A percentile compares a stretch with the other conserved stretches of the same genome.
Evolutionary conservation across 306 rosid genomes (phyloP).

Genomic region (Arachis stenosperma): DNA sequence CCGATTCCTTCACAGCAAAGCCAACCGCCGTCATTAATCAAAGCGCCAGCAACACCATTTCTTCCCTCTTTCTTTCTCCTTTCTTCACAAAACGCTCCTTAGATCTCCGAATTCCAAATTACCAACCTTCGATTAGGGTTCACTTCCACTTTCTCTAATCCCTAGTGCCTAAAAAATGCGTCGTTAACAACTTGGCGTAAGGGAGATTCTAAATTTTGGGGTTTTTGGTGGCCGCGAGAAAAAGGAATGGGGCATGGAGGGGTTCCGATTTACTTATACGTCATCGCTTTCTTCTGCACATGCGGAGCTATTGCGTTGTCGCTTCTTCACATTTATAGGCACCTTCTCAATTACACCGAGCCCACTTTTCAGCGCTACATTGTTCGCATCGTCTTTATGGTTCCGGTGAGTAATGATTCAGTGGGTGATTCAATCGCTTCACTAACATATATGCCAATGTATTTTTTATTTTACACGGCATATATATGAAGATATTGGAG

Average conservation of each 20-base stretch:
- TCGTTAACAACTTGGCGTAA: constrained; percentile 3
- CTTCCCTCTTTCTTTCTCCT: neutral
- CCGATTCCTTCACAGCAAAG: constrained; percentile 24
- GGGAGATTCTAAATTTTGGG: constrained; percentile 10
- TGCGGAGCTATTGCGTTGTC: constrained; percentile 76
- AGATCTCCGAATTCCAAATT: neutral
- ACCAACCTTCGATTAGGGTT: constrained; percentile 39
- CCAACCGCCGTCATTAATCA: constrained; percentile 33
- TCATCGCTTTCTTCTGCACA: constrained; percentile 73
- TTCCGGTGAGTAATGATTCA: constrained; percentile 51
- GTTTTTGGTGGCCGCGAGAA: neutral
- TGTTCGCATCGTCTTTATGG: constrained; percentile 90
- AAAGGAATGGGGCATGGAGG: constrained; percentile 51
- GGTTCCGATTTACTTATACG: constrained; percentile 57
- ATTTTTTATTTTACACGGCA: no score
- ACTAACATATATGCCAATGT: no score
- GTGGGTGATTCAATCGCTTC: constrained; percentile 27
- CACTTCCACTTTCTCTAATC: neutral
- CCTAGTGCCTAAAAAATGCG: neutral
- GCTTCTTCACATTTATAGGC: constrained; percentile 70
- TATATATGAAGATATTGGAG: no score
- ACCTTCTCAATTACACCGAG: constrained; percentile 83
- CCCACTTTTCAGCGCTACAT: constrained; percentile 87
- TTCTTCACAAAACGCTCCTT: no score
- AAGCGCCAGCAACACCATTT: neutral